Conservation (phyloP, 225 moss, liverwort and hornwort species). For the Anthoceros angustus region DNA sequence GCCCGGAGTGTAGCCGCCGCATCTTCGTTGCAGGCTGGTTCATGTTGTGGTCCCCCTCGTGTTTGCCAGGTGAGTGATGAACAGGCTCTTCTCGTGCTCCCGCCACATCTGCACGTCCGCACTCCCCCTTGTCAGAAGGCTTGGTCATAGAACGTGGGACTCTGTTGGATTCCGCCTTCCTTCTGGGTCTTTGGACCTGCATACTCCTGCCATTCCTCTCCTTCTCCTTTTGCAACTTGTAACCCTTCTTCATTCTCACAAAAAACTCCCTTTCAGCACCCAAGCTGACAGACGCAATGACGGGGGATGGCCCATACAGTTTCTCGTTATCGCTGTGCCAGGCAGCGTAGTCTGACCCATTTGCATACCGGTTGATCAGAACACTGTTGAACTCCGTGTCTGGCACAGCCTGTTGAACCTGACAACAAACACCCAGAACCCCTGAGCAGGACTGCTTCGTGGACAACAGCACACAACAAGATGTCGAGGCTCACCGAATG, state of each 20-base stretch:
- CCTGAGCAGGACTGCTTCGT: not conserved
- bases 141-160: not conserved
- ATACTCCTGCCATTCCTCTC: not conserved
- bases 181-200: not conserved
- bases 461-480: not conserved
- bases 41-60: no score
- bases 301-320: not conserved
- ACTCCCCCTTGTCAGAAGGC: not conserved
- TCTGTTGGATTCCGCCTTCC: not conserved
- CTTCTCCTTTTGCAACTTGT: not conserved
- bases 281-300: not conserved
- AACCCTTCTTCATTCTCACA: constrained; percentile 4
- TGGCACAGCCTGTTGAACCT: not conserved
- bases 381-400: not conserved
- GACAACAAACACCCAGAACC: not conserved
- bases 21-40: not conserved
- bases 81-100: no score
- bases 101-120: no score
- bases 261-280: constrained; percentile 1
- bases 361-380: not conserved
- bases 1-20: not conserved
- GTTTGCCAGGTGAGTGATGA: no score
- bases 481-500: not conserved
- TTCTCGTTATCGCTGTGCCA: constrained; percentile 1
- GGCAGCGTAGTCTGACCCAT: not conserved